These are phyloP conservation scores for Crataegus laevigata DNA, from an alignment of 306 rosid genomes.

Conservation along the genomic window DNA sequence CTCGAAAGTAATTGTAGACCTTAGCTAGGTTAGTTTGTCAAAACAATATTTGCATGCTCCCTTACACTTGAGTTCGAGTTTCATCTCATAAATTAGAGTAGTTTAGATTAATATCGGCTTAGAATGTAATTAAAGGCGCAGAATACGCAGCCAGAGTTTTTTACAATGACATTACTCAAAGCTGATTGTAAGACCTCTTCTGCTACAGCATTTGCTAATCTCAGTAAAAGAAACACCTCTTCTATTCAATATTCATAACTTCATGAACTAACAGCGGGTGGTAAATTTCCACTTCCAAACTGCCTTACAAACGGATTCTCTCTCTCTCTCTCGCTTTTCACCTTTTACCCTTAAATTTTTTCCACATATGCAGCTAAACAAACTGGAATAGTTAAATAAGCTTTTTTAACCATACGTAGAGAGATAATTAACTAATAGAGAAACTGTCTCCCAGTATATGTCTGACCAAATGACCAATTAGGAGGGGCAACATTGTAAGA, in stretches of 20 bases:
- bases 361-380: not conserved
- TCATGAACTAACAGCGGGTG: conserved; percentile 1
- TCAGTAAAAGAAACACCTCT: not conserved
- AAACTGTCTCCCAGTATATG: conserved; percentile 64
- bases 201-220: not conserved
- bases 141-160: not conserved
- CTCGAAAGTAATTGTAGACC: too few relatives aligned
- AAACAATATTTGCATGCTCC: too few relatives aligned
- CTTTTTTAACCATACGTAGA: not conserved
- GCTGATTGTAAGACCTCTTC: too few relatives aligned
- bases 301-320: not conserved
- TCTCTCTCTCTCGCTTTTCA: not conserved
- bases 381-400: not conserved
- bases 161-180: not conserved
- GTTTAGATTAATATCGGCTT: not conserved
- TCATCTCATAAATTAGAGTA: too few relatives aligned
- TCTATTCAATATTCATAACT: not conserved
- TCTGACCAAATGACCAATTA: conserved; percentile 68
- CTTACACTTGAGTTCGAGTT: too few relatives aligned
- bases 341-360: not conserved
- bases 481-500: conserved; percentile 67
- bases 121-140: not conserved
- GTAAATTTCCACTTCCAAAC: not conserved
- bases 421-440: conserved; percentile 23
- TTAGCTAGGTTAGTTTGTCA: too few relatives aligned